Base-by-base conservation (phyloP, 1,139 yeast genomes). In the Lodderomyces beijingensis region DNA sequence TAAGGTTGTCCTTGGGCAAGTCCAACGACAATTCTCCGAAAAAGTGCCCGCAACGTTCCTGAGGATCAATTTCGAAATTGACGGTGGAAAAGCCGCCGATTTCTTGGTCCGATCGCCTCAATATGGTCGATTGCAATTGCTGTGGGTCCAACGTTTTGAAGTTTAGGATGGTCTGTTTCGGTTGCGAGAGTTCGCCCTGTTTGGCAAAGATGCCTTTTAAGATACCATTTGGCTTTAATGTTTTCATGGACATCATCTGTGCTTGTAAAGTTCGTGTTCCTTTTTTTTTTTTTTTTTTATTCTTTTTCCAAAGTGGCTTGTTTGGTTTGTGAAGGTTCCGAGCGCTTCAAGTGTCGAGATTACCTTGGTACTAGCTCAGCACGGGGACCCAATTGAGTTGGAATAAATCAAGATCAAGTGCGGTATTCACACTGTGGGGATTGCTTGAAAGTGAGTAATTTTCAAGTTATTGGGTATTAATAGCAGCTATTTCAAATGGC, bases 21-120 rank as follows among this genome's bases (percentile, higher is more conserved):
- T 83, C 88, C 44, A 82, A 70, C 52, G 79, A 83, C 45, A 85
- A 63, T 39, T 74, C 74, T 5, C 95, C 95, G 47, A 72, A 74
- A 59, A 85, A 85, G 40, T 70, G 74, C 4, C 78, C 88, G 28
- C 70, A 63, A 13, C 59, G 43, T 23, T 59, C 38, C 37, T 51
- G 50, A 33, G 61, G 46, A 42, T 65, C 58, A 23, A 64, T 49
- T 29, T 66, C 71, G 33, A 85, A 64, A 37, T 74, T 57, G 1
- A 71, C 93, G 1, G 83, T 75, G 17, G 91, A 80, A 54, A 62
- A 83, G 0, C 95, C 95, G 3, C 91, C 91, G 36, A 84, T 62
- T 36, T 82, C 88, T 45, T 74, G 69, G 55, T 85, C 95, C 25
- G 82, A 70, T 37, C 93, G 65, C 2, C 80, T 70, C 41, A 82